These are phyloP conservation scores for Kodamaea sagamina DNA, from an alignment of 805 yeast species.

Conservation along the genomic window DNA sequence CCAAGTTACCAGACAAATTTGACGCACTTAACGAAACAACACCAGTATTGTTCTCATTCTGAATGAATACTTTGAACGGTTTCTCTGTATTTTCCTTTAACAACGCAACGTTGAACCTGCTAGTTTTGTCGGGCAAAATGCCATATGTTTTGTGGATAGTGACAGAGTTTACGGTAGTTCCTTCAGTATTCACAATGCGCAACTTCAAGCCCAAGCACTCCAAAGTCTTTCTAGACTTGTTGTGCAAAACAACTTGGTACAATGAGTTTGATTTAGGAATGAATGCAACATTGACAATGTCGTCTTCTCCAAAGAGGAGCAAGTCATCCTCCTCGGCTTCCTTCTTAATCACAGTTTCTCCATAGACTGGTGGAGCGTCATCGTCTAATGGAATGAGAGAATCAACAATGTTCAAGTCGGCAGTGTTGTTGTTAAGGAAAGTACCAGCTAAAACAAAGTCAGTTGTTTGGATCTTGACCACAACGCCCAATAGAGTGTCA, in stretches of 20 bases:
- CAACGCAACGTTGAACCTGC: slow-evolving; percentile 37
- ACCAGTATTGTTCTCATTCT: slow-evolving; percentile 22
- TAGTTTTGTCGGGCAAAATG: slow-evolving; percentile 30
- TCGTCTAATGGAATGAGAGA: slow-evolving; percentile 4
- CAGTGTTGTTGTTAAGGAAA: slow-evolving; percentile 9
- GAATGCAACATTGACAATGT: slow-evolving; percentile 22
- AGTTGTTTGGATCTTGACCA: slow-evolving; percentile 22
- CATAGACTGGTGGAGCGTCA: slow-evolving; percentile 7
- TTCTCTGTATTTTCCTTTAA: slow-evolving; percentile 33
- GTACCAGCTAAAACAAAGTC: slow-evolving; percentile 21
- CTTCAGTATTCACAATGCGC: slow-evolving; percentile 32
- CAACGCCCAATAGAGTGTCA: slow-evolving; percentile 18
- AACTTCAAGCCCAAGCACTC: slow-evolving; percentile 34
- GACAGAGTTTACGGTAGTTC: slow-evolving; percentile 26
- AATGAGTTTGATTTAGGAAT: slow-evolving; percentile 33
- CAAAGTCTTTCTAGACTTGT: slow-evolving; percentile 27
- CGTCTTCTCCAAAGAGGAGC: not conserved
- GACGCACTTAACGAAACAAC: slow-evolving; percentile 25
- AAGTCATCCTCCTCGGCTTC: not conserved
- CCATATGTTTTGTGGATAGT: slow-evolving; percentile 35
- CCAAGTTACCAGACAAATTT: slow-evolving; percentile 26
- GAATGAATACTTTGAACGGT: slow-evolving; percentile 34
- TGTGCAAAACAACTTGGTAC: slow-evolving; percentile 34
- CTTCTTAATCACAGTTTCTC: not conserved
- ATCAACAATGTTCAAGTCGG: slow-evolving; percentile 8